phyloP scores from a whole-genome alignment of 2,329 filamentous ascomycete species.

The Calonectria pteridis region DNA sequence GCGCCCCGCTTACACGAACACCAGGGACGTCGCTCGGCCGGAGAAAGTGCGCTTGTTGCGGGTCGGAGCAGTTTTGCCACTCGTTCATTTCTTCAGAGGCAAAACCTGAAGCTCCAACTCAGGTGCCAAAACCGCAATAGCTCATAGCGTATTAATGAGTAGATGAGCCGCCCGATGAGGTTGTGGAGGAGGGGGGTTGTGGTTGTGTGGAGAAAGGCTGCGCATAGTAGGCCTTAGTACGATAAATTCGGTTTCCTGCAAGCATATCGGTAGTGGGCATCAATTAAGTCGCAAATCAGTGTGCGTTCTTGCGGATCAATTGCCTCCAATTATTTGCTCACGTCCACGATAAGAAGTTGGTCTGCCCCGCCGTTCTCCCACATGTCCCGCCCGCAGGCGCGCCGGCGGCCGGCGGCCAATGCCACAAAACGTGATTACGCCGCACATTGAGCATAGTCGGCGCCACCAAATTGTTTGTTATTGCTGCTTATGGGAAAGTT shows the following conservation, averaged over 20 bases:
- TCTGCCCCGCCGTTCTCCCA: not conserved
- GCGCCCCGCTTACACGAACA: slow-evolving; percentile 29
- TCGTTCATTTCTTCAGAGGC: not conserved
- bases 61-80: slow-evolving; percentile 23
- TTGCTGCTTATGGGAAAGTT: not conserved
- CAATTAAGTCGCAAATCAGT: not conserved
- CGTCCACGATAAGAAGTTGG: not conserved
- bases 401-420: slow-evolving; percentile 11
- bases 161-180: not conserved
- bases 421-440: not conserved
- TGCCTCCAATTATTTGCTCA: slow-evolving; percentile 5
- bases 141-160: not conserved
- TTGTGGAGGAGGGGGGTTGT: not conserved
- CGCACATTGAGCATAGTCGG: not conserved
- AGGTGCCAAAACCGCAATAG: not conserved
- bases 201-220: not conserved
- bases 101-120: not conserved
- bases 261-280: not conserved
- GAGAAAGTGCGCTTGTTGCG: slow-evolving; percentile 32
- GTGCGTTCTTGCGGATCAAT: not conserved
- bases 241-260: not conserved
- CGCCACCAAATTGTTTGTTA: not conserved
- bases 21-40: slow-evolving; percentile 6
- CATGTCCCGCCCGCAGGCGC: not conserved
- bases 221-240: too few species aligned